phyloP scores from a whole-genome alignment of 345 rosid genomes.

The Corymbia maculata region DNA sequence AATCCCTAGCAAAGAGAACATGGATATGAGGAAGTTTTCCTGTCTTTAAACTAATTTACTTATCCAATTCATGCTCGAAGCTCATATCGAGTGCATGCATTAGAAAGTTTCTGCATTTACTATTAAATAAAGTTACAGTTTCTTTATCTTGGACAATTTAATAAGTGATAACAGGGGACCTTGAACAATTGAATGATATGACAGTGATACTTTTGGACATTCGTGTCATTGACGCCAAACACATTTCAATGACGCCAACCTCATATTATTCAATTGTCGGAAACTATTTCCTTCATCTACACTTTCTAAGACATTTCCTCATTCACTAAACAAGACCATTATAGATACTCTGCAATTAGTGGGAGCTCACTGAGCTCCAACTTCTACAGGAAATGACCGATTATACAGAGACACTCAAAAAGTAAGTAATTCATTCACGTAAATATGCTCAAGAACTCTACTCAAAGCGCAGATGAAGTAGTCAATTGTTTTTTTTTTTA shows the following conservation, averaged over 20 bases:
- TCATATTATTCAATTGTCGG: neutral
- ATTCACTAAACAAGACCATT: neutral
- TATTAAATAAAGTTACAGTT: neutral
- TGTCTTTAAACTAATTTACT: neutral
- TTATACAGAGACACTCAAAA: too few species aligned
- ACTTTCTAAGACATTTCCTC: neutral
- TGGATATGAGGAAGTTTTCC: neutral
- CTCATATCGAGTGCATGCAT: neutral
- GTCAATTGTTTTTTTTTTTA: too few species aligned
- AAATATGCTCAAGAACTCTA: too few species aligned
- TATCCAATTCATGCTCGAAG: neutral
- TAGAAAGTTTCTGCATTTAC: neutral
- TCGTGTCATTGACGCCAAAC: rapidly evolving
- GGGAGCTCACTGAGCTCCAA: too few species aligned
- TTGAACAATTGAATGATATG: neutral
- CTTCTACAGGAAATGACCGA: too few species aligned
- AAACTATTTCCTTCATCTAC: neutral
- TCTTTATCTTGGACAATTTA: neutral
- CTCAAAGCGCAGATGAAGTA: too few species aligned
- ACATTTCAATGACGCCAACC: rapidly evolving
- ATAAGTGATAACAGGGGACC: neutral
- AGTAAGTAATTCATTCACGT: too few species aligned
- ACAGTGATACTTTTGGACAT: neutral
- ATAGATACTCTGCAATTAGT: too few species aligned
- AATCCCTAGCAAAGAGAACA: neutral